Evolutionary conservation across 805 yeast genomes (phyloP).

Genomic region (Maudiozyma pseudohumilis): DNA sequence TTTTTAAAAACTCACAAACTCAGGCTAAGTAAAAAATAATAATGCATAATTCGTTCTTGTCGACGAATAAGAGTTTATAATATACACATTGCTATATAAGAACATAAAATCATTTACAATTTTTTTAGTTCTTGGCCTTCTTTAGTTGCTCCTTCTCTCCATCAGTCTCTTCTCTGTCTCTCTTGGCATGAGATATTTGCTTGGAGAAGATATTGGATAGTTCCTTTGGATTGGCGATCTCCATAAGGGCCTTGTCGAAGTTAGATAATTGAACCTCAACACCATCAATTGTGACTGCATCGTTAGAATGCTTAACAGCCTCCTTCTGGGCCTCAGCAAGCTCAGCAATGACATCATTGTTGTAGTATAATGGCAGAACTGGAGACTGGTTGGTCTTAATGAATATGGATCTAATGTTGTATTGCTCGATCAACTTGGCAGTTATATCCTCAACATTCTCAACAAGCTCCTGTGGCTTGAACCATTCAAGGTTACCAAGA

Average conservation of each 20-base stretch:
- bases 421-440: slow-evolving; percentile 33
- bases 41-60: slow-evolving; percentile 3
- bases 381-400: slow-evolving; percentile 68
- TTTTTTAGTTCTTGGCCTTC: slow-evolving; percentile 17
- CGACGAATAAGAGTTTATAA: neutral
- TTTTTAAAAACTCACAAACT: too few relatives aligned
- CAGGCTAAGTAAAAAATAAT: too few relatives aligned
- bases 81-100: neutral
- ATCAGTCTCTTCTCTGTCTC: slow-evolving; percentile 14
- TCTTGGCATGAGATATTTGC: slow-evolving; percentile 37
- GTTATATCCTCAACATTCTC: slow-evolving; percentile 53
- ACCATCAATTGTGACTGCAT: slow-evolving; percentile 28
- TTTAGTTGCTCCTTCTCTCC: slow-evolving; percentile 5
- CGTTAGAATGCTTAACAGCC: slow-evolving; percentile 18
- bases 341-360: slow-evolving; percentile 39
- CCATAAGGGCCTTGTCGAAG: slow-evolving; percentile 72
- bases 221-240: slow-evolving; percentile 71
- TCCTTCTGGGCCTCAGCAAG: slow-evolving; percentile 26
- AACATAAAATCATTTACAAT: neutral
- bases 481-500: slow-evolving; percentile 46
- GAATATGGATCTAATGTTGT: slow-evolving; percentile 46
- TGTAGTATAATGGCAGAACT: slow-evolving; percentile 70
- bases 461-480: slow-evolving; percentile 41
- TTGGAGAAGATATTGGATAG: slow-evolving; percentile 51
- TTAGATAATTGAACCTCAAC: slow-evolving; percentile 39